A percentile compares a stretch with the other conserved stretches of the same genome.
Evolutionary conservation across 257 asterid genomes (phyloP).

Genomic region (Parsonsia alboflavescens): DNA sequence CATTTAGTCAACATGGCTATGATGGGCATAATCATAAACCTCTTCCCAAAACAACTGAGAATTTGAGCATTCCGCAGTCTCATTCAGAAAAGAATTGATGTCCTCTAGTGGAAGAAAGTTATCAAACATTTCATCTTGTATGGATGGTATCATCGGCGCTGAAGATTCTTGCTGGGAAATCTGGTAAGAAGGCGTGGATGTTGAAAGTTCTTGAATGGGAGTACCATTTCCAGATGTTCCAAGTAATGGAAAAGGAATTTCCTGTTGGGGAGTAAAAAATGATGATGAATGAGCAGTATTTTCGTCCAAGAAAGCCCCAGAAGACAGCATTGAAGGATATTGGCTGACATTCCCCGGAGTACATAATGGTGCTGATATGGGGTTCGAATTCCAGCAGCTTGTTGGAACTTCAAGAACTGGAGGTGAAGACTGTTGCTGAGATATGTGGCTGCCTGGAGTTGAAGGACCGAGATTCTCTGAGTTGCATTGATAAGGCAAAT

Average conservation of each 20-base stretch:
- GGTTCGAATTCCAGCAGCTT: slow-evolving; percentile 2
- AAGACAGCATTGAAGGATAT: slow-evolving; percentile 6
- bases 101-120: slow-evolving; percentile 22
- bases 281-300: background rate
- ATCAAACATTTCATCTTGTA: slow-evolving; percentile 10
- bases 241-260: slow-evolving; percentile 6
- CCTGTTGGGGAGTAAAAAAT: slow-evolving; percentile 6
- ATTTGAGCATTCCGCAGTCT: slow-evolving; percentile 20
- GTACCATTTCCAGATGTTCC: slow-evolving; percentile 14
- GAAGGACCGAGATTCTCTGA: background rate
- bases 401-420: background rate
- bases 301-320: slow-evolving; percentile 1
- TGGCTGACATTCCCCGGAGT: slow-evolving; percentile 9
- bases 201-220: background rate
- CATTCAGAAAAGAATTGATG: slow-evolving; percentile 21
- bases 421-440: slow-evolving; percentile 2
- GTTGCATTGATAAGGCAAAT: background rate
- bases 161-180: slow-evolving; percentile 15
- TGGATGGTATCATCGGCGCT: slow-evolving; percentile 11
- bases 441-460: background rate
- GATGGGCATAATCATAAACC: slow-evolving; percentile 26
- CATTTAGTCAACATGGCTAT: background rate
- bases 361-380: background rate
- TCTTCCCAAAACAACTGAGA: slow-evolving; percentile 30
- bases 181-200: slow-evolving; percentile 8